These are phyloP conservation scores for Mycena albidolilacea DNA, from an alignment of 768 basidiomycete species.

Conservation along the genomic window DNA sequence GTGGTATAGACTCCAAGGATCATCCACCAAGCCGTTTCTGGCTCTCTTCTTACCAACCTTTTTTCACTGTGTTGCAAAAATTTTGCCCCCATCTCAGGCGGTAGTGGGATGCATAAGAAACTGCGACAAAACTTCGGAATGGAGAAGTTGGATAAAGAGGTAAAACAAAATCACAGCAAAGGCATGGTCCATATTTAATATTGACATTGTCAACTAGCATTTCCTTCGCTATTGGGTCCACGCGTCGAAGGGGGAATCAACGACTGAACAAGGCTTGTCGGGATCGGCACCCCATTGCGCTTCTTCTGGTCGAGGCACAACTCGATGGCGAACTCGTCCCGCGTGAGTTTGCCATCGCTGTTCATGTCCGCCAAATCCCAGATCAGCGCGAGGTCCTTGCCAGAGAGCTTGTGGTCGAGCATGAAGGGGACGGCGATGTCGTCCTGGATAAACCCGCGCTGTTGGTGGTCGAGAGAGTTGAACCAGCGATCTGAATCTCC, in stretches of 20 bases:
- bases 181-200: too few species aligned
- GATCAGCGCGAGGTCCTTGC: slow-evolving; percentile 88
- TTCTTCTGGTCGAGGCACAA: slow-evolving; percentile 93
- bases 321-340: slow-evolving; percentile 96
- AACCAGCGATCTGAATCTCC: slow-evolving; percentile 81
- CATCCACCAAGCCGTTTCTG: too few species aligned
- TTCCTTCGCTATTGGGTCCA: slow-evolving; percentile 42
- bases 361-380: slow-evolving; percentile 97
- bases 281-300: slow-evolving; percentile 85
- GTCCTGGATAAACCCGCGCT: slow-evolving; percentile 88
- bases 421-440: slow-evolving; percentile 97
- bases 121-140: too few species aligned
- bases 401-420: slow-evolving; percentile 88
- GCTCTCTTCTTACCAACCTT: too few species aligned
- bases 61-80: too few species aligned
- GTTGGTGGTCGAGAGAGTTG: slow-evolving; percentile 81
- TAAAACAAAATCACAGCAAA: too few species aligned
- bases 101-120: too few species aligned
- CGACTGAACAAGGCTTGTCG: slow-evolving; percentile 75
- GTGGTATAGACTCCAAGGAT: too few species aligned
- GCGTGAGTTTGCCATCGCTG: slow-evolving; percentile 87
- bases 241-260: slow-evolving; percentile 91
- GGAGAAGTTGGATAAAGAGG: too few species aligned
- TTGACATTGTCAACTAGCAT: too few species aligned
- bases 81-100: too few species aligned